These are phyloP conservation scores for Aspergillus pseudoglaucus DNA, from an alignment of 2,329 filamentous ascomycete species.

Conservation along the genomic window DNA sequence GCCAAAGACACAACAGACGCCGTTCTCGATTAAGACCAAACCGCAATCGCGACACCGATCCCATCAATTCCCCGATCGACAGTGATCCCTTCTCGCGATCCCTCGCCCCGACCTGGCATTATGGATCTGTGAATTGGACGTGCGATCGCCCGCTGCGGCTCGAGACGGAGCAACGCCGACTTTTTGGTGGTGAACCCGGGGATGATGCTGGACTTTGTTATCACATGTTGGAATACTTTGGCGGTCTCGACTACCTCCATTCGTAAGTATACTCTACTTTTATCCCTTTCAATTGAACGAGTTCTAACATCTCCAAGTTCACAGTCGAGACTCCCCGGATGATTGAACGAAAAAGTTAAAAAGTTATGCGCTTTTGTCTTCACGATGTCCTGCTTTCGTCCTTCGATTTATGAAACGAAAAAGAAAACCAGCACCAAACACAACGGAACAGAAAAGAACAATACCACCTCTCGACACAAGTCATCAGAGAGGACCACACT, in stretches of 20 bases:
- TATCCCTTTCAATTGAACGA: not conserved
- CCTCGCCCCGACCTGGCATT: constrained; percentile 37
- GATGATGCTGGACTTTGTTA: constrained; percentile 41
- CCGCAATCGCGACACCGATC: constrained; percentile 16
- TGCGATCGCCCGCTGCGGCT: constrained; percentile 25
- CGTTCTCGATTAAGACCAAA: constrained; percentile 38
- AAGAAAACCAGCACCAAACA: constrained; percentile 7
- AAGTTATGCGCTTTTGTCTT: constrained; percentile 2
- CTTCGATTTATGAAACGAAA: constrained; percentile 5
- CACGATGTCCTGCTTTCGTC: constrained; percentile 1
- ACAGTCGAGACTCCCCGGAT: constrained; percentile 16
- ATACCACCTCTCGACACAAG: constrained; percentile 1
- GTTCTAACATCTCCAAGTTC: not conserved
- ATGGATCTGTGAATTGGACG: constrained; percentile 34
- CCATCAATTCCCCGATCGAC: constrained; percentile 16
- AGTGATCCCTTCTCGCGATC: constrained; percentile 19
- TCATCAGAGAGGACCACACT: constrained; percentile 1
- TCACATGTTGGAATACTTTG: constrained; percentile 46
- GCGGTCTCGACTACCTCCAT: constrained; percentile 44
- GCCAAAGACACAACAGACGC: constrained; percentile 43
- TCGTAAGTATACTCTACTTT: constrained; percentile 24
- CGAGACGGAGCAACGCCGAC: constrained; percentile 37
- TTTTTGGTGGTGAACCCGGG: constrained; percentile 41
- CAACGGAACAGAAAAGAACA: constrained; percentile 1
- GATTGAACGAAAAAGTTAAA: constrained; percentile 14